phyloP scores from a whole-genome alignment of 108 stramenopile species.

The Asterionellopsis glacialis region DNA sequence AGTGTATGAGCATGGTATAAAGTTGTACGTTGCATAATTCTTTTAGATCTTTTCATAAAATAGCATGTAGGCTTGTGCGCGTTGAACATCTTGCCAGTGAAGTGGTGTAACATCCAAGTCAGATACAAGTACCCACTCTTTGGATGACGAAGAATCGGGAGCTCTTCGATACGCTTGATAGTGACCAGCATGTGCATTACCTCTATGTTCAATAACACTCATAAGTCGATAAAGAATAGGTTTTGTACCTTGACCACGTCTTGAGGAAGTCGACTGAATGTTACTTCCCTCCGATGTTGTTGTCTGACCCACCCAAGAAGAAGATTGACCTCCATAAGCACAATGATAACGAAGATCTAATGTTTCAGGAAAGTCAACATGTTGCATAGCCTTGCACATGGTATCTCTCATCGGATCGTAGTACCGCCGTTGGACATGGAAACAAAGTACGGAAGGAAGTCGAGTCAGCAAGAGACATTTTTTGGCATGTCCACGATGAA shows the following conservation, averaged over 20 bases:
- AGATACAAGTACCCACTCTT: slow-evolving; percentile 56
- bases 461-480: slow-evolving; percentile 70
- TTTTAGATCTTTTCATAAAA: slow-evolving; percentile 57
- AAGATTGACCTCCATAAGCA: slow-evolving; percentile 45
- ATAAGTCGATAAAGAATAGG: slow-evolving; percentile 49
- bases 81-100: slow-evolving; percentile 60
- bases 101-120: slow-evolving; percentile 45
- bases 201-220: slow-evolving; percentile 77
- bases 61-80: slow-evolving; percentile 80
- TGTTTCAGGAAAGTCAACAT: slow-evolving; percentile 54
- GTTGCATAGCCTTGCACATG: slow-evolving; percentile 61
- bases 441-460: slow-evolving; percentile 58
- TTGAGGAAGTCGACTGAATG: not conserved
- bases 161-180: slow-evolving; percentile 65
- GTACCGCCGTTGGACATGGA: slow-evolving; percentile 80
- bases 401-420: slow-evolving; percentile 46
- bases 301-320: slow-evolving; percentile 13
- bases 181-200: slow-evolving; percentile 69
- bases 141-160: not conserved
- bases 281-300: not conserved
- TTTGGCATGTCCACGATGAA: slow-evolving; percentile 42
- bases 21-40: too few relatives aligned
- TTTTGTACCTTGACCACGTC: not conserved
- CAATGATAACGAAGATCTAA: slow-evolving; percentile 60
- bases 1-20: too few relatives aligned